A percentile compares a stretch with the other conserved stretches of the same genome.
phyloP scores from a whole-genome alignment of 2,329 filamentous ascomycete species.

The Plenodomus lindquistii region DNA sequence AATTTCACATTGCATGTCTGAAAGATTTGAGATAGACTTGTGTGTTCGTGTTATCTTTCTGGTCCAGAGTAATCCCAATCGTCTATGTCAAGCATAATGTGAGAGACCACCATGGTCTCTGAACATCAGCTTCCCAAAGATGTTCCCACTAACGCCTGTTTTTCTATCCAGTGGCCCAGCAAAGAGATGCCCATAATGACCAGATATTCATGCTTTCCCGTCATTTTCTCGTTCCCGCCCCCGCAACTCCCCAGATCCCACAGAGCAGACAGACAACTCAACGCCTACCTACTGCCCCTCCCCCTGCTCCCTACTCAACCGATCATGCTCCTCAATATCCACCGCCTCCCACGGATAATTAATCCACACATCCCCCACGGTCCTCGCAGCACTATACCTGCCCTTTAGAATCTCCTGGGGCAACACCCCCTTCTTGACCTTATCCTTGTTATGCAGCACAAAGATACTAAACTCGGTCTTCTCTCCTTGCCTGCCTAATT shows the following conservation, averaged over 20 bases:
- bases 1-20: too few relatives aligned
- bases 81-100: too few relatives aligned
- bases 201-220: neutral
- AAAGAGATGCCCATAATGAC: neutral
- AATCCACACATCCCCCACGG: constrained; percentile 94
- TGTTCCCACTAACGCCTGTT: neutral
- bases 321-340: constrained; percentile 93
- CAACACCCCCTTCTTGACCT: constrained; percentile 87
- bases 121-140: neutral
- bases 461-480: constrained; percentile 93
- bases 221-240: neutral
- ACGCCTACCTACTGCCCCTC: constrained; percentile 10
- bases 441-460: constrained; percentile 98
- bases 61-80: neutral
- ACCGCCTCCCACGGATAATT: constrained; percentile 98
- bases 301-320: constrained; percentile 58
- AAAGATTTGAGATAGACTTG: too few relatives aligned
- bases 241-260: too few relatives aligned
- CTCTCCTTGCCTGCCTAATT: constrained; percentile 68
- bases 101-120: too few relatives aligned
- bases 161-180: neutral
- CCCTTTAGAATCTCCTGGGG: constrained; percentile 76
- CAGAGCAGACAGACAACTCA: too few relatives aligned
- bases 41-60: too few relatives aligned
- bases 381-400: constrained; percentile 83